phyloP scores from a whole-genome alignment of 225 moss, liverwort and hornwort species.

The Asterella californica region DNA sequence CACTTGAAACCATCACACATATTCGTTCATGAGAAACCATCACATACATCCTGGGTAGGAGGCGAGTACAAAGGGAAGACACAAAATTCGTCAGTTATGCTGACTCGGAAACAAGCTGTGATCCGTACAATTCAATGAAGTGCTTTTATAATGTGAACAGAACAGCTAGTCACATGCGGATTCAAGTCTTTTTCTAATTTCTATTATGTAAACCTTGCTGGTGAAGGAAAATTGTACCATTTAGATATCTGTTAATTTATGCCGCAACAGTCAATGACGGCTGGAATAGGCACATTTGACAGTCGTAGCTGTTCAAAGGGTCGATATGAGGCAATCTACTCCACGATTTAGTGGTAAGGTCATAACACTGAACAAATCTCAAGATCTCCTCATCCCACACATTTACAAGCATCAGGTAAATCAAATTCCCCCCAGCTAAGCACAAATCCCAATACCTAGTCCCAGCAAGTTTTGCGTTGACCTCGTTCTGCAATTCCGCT shows the following conservation, averaged over 20 bases:
- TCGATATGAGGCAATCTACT: constrained; percentile 20
- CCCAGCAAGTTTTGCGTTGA: constrained; percentile 15
- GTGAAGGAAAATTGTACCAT: not conserved
- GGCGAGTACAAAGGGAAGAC: not conserved
- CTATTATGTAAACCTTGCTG: not conserved
- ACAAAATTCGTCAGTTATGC: constrained; percentile 1
- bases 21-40: too few relatives aligned
- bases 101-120: not conserved
- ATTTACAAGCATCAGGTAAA: constrained; percentile 25
- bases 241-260: not conserved
- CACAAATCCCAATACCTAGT: constrained; percentile 28
- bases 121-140: not conserved
- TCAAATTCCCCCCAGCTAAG: constrained; percentile 19
- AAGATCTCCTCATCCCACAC: constrained; percentile 26
- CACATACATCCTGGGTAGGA: not conserved
- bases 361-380: constrained; percentile 21
- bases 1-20: not conserved
- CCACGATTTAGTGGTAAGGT: constrained; percentile 20
- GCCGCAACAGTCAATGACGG: constrained; percentile 15
- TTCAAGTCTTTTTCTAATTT: not conserved
- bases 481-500: constrained; percentile 12
- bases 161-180: constrained; percentile 9
- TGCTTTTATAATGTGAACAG: constrained; percentile 2
- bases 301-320: constrained; percentile 22
- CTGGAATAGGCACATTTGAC: constrained; percentile 22